A percentile compares a stretch with the other conserved stretches of the same genome.
phyloP scores from a whole-genome alignment of 2,329 filamentous ascomycete genomes.

The Stemphylium vesicarium region DNA sequence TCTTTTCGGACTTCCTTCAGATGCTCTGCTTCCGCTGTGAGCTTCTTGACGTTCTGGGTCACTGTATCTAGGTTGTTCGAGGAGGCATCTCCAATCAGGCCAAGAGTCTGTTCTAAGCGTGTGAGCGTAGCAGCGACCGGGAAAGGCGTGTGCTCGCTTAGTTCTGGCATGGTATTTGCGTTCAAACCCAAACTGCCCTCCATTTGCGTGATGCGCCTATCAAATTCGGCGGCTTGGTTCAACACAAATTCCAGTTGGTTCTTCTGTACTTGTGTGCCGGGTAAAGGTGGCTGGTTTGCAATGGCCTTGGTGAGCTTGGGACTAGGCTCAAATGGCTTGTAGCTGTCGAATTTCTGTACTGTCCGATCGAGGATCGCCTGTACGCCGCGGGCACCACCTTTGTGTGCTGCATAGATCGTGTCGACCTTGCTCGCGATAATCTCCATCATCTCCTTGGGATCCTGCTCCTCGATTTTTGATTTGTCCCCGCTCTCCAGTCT shows the following conservation, averaged over 20 bases:
- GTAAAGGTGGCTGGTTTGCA: conserved; percentile 39
- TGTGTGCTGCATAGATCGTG: conserved; percentile 59
- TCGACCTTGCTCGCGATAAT: conserved; percentile 73
- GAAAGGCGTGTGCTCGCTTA: conserved; percentile 55
- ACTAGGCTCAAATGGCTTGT: conserved; percentile 38
- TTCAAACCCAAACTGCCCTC: conserved; percentile 84
- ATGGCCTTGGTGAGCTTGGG: conserved; percentile 36
- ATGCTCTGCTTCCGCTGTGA: conserved; percentile 75
- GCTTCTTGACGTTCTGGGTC: conserved; percentile 70
- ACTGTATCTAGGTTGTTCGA: conserved; percentile 76
- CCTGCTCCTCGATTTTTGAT: conserved; percentile 46
- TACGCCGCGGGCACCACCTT: conserved; percentile 44
- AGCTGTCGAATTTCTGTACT: conserved; percentile 44
- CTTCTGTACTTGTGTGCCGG: conserved; percentile 41
- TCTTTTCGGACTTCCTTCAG: conserved; percentile 62
- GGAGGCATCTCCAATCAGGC: conserved; percentile 74
- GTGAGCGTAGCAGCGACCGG: conserved; percentile 85
- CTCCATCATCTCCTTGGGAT: conserved; percentile 66
- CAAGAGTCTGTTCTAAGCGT: conserved; percentile 79
- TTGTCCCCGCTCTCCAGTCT: conserved; percentile 52
- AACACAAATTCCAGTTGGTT: conserved; percentile 64
- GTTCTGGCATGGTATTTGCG: conserved; percentile 69
- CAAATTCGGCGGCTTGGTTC: conserved; percentile 84
- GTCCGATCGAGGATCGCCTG: conserved; percentile 46
- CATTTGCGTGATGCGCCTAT: conserved; percentile 76